A percentile compares a stretch with the other conserved stretches of the same genome.
Conservation (phyloP, 2,329 filamentous ascomycete species). For the Hypoxylon sp. region DNA sequence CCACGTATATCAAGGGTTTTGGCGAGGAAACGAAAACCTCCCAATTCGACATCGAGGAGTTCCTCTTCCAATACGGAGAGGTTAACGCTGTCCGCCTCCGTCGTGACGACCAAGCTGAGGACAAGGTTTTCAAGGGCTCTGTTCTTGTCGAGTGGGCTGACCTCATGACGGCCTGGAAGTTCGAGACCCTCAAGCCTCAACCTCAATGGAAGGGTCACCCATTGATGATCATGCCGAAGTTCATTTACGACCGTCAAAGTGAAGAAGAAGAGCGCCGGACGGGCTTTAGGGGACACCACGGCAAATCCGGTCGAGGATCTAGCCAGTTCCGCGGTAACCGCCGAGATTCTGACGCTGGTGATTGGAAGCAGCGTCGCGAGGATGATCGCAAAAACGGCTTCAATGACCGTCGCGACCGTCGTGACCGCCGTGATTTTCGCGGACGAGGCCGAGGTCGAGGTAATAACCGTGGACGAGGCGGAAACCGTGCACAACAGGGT, state of each 20-base stretch:
- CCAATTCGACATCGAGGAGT: conserved; percentile 94
- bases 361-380: conserved; percentile 75
- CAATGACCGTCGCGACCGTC: conserved; percentile 61
- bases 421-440: conserved; percentile 56
- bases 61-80: conserved; percentile 85
- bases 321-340: conserved; percentile 53
- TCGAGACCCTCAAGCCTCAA: conserved; percentile 82
- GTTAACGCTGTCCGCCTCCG: conserved; percentile 89
- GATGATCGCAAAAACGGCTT: conserved; percentile 73
- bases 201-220: conserved; percentile 87
- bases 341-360: conserved; percentile 60
- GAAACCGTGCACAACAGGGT: conserved; percentile 56
- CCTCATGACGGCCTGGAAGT: conserved; percentile 82
- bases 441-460: conserved; percentile 60
- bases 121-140: conserved; percentile 89
- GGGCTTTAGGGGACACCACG: conserved; percentile 70
- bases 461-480: conserved; percentile 53
- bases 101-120: conserved; percentile 67
- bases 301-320: conserved; percentile 54
- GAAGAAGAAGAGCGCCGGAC: conserved; percentile 51
- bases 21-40: conserved; percentile 85
- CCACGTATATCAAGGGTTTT: conserved; percentile 95
- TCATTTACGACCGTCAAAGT: conserved; percentile 75
- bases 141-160: conserved; percentile 93
- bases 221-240: conserved; percentile 88